Percentiles rank a stretch among this genome's conserved stretches.
Evolutionary conservation across 495 filamentous ascomycete genomes (phyloP).

Genomic region (Aspergillus haitiensis): DNA sequence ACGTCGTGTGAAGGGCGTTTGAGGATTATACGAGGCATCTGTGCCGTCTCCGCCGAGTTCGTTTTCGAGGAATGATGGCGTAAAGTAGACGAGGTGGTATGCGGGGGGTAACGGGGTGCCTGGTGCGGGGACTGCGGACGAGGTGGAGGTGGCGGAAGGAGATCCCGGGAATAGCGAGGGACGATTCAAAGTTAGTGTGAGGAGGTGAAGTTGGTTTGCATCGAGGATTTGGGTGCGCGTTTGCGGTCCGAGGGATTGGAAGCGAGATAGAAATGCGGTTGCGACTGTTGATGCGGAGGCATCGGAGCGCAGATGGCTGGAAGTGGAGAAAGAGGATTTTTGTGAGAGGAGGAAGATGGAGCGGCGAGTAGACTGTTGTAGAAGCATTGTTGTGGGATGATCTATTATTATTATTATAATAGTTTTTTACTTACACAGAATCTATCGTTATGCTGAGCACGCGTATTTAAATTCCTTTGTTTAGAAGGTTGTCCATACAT

Average conservation of each 20-base stretch:
- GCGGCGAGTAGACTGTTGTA: slow-evolving; percentile 5
- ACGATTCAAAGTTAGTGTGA: slow-evolving; percentile 54
- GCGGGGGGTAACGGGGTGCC: slow-evolving; percentile 59
- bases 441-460: background rate
- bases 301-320: slow-evolving; percentile 11
- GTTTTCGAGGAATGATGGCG: slow-evolving; percentile 53
- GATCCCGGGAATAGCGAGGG: slow-evolving; percentile 34
- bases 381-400: slow-evolving; percentile 1
- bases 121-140: slow-evolving; percentile 22
- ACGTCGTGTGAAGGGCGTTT: slow-evolving; percentile 60
- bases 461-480: background rate
- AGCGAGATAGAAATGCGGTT: slow-evolving; percentile 43
- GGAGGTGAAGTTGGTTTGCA: slow-evolving; percentile 57
- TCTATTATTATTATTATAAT: slow-evolving; percentile 3
- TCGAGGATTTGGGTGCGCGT: slow-evolving; percentile 53
- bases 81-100: slow-evolving; percentile 75
- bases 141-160: slow-evolving; percentile 15
- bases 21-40: slow-evolving; percentile 67
- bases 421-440: background rate
- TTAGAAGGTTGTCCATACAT: slow-evolving; percentile 6
- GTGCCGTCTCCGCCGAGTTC: slow-evolving; percentile 69
- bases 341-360: background rate
- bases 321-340: slow-evolving; percentile 18
- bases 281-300: slow-evolving; percentile 36
- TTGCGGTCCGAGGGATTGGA: slow-evolving; percentile 45